Evolutionary conservation across 805 yeast species (phyloP).

Genomic region (Grigorovia humatica): DNA sequence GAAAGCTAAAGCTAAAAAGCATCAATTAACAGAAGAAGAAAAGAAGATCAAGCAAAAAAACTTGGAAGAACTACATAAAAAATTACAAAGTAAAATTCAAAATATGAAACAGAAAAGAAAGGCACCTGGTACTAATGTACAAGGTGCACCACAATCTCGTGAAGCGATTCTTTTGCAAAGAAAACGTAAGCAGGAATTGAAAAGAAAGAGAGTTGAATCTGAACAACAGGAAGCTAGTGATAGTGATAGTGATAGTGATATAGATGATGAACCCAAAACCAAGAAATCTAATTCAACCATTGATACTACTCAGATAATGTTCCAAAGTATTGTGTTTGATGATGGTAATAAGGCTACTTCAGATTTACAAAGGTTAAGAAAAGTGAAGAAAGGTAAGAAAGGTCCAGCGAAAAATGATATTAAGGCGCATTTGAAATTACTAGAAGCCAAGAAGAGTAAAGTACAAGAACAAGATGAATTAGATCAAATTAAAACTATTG

Average conservation of each 20-base stretch:
- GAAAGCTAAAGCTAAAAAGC: conserved; percentile 14
- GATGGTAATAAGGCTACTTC: conserved; percentile 76
- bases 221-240: conserved; percentile 28
- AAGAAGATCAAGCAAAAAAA: conserved; percentile 37
- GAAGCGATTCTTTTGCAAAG: conserved; percentile 69
- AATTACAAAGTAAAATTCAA: conserved; percentile 64
- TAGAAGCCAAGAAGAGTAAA: conserved; percentile 65
- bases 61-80: conserved; percentile 62
- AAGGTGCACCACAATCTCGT: conserved; percentile 78
- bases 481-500: conserved; percentile 44
- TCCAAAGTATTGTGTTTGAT: conserved; percentile 70
- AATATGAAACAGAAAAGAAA: conserved; percentile 68
- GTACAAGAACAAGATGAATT: conserved; percentile 52
- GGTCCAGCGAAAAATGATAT: conserved; percentile 83
- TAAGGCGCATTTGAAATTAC: conserved; percentile 65
- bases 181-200: conserved; percentile 31
- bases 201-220: conserved; percentile 30
- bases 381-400: conserved; percentile 31
- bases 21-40: conserved; percentile 14
- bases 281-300: conserved; percentile 30
- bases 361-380: conserved; percentile 52
- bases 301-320: conserved; percentile 44
- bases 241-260: conserved; percentile 27
- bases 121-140: conserved; percentile 76
- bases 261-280: conserved; percentile 21